Conservation (phyloP, 352 stramenopile genomes). For the Achlya hypogyna region DNA sequence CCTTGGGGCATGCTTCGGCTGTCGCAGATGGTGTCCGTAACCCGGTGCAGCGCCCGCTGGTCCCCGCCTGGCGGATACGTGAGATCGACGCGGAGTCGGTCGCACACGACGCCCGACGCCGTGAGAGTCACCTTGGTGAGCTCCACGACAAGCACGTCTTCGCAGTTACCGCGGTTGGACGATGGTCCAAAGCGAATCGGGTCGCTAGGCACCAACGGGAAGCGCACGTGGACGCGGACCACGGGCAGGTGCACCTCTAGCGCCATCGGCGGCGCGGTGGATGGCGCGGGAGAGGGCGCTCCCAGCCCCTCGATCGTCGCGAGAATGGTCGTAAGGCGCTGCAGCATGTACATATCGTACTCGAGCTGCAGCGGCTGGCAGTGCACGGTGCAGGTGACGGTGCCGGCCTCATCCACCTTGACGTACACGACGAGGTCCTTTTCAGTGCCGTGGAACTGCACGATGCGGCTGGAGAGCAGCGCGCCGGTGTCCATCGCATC, state of each 20-base stretch:
- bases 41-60: not conserved
- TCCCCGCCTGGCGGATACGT: conserved; percentile 1
- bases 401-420: conserved; percentile 26
- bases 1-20: not conserved
- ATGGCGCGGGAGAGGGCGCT: not conserved
- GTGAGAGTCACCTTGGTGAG: conserved; percentile 52
- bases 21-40: not conserved
- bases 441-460: conserved; percentile 38
- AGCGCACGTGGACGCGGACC: conserved; percentile 59
- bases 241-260: conserved; percentile 23
- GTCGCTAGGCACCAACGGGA: conserved; percentile 79
- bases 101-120: not conserved
- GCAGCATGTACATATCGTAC: conserved; percentile 82
- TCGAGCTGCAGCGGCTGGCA: conserved; percentile 68
- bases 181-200: conserved; percentile 70
- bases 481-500: conserved; percentile 47
- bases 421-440: conserved; percentile 36
- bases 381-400: conserved; percentile 48
- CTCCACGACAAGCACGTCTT: conserved; percentile 66
- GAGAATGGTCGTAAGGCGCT: conserved; percentile 34
- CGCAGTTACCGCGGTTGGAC: conserved; percentile 66
- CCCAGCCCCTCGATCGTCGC: not conserved
- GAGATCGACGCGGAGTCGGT: not conserved
- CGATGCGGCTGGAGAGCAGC: conserved; percentile 48
- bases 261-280: not conserved